Evolutionary conservation across 2,329 filamentous ascomycete species (phyloP).

Genomic region (Calycina marina): DNA sequence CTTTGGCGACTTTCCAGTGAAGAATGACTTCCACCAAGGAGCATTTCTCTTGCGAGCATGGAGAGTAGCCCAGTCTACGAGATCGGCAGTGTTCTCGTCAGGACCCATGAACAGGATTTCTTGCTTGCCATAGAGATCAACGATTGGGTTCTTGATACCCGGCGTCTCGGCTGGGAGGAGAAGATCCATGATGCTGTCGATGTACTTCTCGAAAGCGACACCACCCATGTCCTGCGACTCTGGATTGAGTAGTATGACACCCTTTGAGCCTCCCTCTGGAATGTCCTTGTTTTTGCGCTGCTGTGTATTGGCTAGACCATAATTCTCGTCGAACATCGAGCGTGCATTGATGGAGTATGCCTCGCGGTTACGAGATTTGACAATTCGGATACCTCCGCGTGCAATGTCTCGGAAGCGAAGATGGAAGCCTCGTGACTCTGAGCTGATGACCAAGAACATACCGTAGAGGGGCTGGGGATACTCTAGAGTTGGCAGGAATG

Average conservation of each 20-base stretch:
- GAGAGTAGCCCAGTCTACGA: conserved; percentile 97
- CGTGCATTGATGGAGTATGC: conserved; percentile 93
- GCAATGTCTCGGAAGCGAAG: conserved; percentile 94
- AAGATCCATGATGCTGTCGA: conserved; percentile 93
- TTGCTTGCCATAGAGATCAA: conserved; percentile 85
- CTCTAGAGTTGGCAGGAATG: conserved; percentile 79
- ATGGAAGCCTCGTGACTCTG: conserved; percentile 94
- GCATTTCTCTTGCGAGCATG: conserved; percentile 78
- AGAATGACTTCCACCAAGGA: conserved; percentile 99
- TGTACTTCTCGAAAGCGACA: conserved; percentile 98
- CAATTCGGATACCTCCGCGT: conserved; percentile 92
- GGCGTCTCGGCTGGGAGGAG: conserved; percentile 79
- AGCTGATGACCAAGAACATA: conserved; percentile 97
- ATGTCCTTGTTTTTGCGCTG: conserved; percentile 99
- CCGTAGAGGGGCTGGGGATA: conserved; percentile 90
- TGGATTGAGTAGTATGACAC: conserved; percentile 86
- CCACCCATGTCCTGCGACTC: conserved; percentile 85
- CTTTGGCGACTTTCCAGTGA: conserved; percentile 94
- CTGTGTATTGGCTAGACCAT: conserved; percentile 93
- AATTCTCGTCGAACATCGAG: conserved; percentile 96
- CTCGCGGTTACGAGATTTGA: conserved; percentile 94
- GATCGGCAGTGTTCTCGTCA: conserved; percentile 94
- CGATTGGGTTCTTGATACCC: conserved; percentile 97
- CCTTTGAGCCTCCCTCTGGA: conserved; percentile 93
- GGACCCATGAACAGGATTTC: conserved; percentile 98